Evolutionary conservation across 2,329 filamentous ascomycete species (phyloP), one percentile per base, ranked within the genome.

Genomic region (Sclerotinia spermophila): DNA sequence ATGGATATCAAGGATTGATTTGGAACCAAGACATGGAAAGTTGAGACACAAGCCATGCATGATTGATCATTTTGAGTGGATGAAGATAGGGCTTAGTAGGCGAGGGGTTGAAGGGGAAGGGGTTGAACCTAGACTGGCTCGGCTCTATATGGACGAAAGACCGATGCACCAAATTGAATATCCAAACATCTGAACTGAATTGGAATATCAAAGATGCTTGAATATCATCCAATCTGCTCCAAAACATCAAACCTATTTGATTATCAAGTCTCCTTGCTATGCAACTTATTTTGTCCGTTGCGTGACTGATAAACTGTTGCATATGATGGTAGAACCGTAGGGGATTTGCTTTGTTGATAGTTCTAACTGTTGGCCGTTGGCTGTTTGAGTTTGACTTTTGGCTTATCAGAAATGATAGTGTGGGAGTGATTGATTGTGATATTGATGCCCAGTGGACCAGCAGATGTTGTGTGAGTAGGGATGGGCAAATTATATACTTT

Each of bases 71-170:
- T 38, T 48, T 65, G 45, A 40, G 33, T 53, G 61, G 45, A 40
- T 53, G 61, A 53, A 53, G 61, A 65, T 65, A 65, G 61, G 61
- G 61, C 61, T 65, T 65, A 64, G 44, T 53, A 65, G 61, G 24
- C 61, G 61, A 65, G 61, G 61, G 45, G 33, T 24, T 10, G 61
- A 51, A 53, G 61, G 45, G 61, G 61, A 2, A 48, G 44, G 42
- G 44, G 33, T 5, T 5, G 44, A n/a, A n/a, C n/a, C n/a, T n/a
- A n/a, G n/a, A n/a, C n/a, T n/a, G n/a, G n/a, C n/a, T n/a, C n/a
- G n/a, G n/a, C n/a, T n/a, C n/a, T n/a, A n/a, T n/a, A n/a, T n/a
- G n/a, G n/a, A n/a, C n/a, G n/a, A n/a, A n/a, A n/a, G n/a, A n/a
- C n/a, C n/a, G n/a, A n/a, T n/a, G n/a, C n/a, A n/a, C n/a, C n/a